phyloP scores from a whole-genome alignment of 768 basidiomycete genomes.

The Suillus subalutaceus region DNA sequence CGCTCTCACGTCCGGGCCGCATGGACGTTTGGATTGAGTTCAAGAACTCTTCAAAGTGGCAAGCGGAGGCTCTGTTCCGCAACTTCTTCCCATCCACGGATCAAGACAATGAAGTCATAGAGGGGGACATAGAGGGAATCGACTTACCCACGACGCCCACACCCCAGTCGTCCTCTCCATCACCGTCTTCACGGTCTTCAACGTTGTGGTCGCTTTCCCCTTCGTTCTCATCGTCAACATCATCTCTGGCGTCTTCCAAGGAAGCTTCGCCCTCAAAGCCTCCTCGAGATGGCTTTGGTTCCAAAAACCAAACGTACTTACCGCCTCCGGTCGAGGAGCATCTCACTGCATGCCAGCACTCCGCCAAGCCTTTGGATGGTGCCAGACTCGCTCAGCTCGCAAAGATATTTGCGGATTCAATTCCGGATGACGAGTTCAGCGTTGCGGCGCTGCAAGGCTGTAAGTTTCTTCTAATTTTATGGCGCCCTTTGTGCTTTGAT shows the following conservation, averaged over 20 bases:
- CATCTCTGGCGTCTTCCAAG: constrained; percentile 38
- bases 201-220: constrained; percentile 48
- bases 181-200: constrained; percentile 47
- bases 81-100: constrained; percentile 89
- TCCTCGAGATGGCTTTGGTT: constrained; percentile 43
- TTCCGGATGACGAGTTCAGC: constrained; percentile 86
- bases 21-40: constrained; percentile 95
- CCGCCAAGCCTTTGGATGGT: constrained; percentile 66
- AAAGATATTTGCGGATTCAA: constrained; percentile 75
- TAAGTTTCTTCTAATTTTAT: constrained; percentile 46
- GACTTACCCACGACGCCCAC: constrained; percentile 44
- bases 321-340: constrained; percentile 68
- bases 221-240: constrained; percentile 45
- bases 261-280: constrained; percentile 23
- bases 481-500: constrained; percentile 13
- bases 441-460: constrained; percentile 91
- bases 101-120: constrained; percentile 40
- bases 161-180: constrained; percentile 43
- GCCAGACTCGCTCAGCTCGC: constrained; percentile 69
- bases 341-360: constrained; percentile 59
- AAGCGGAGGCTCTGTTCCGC: constrained; percentile 84
- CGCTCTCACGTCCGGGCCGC: constrained; percentile 87
- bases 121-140: constrained; percentile 49
- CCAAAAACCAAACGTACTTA: constrained; percentile 59
- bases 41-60: constrained; percentile 82